Evolutionary conservation across 2,329 filamentous ascomycete species (phyloP).

Genomic region (Trichophyton rubrum): DNA sequence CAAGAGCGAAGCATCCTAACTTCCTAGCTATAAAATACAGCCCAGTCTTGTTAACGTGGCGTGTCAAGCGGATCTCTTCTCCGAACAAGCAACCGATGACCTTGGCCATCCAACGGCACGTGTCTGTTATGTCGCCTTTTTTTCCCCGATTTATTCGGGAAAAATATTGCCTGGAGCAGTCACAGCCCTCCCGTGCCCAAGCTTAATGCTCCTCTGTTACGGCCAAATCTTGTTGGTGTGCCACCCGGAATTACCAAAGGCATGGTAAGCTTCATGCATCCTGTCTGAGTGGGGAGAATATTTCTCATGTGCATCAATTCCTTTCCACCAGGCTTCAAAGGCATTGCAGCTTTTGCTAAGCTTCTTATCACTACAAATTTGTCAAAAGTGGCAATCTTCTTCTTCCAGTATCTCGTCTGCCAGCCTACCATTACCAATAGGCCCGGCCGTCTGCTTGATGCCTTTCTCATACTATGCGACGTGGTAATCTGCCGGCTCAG

Average conservation of each 20-base stretch:
- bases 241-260: background rate
- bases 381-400: background rate
- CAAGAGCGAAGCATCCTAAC: background rate
- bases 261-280: constrained; percentile 3
- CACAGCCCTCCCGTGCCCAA: background rate
- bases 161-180: background rate
- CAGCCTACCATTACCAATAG: background rate
- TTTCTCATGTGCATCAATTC: background rate
- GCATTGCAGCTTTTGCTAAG: too few species aligned
- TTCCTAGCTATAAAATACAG: background rate
- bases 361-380: background rate
- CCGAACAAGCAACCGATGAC: background rate
- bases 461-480: background rate
- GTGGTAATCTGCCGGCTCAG: background rate
- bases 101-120: background rate
- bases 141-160: background rate
- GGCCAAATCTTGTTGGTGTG: background rate
- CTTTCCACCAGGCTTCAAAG: too few species aligned
- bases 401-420: background rate
- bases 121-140: background rate
- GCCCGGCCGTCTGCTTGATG: background rate
- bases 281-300: background rate
- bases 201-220: background rate
- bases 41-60: background rate
- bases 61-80: background rate